Conservation (phyloP, 164 flowering plant species). For the Cinnamomum chago region DNA sequence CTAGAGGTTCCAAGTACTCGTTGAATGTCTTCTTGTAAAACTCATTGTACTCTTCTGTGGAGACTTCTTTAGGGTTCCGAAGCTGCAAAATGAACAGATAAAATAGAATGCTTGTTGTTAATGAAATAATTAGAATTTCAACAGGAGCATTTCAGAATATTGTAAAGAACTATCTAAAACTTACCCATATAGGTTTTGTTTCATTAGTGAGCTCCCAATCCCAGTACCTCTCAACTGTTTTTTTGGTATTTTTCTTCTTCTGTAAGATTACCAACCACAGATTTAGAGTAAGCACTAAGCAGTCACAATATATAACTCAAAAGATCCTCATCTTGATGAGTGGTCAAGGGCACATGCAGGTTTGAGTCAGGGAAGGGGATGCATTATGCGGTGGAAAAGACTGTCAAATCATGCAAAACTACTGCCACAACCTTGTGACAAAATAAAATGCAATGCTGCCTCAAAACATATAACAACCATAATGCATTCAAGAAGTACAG, state of each 20-base stretch:
- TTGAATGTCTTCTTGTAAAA: conserved; percentile 89
- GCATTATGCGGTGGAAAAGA: no score
- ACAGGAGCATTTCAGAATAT: not conserved
- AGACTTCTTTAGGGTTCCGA: conserved; percentile 84
- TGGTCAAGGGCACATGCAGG: not conserved
- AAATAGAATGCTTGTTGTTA: not conserved
- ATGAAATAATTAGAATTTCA: not conserved
- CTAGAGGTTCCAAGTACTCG: conserved; percentile 91
- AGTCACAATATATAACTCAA: not conserved
- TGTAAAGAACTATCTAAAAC: conserved; percentile 8
- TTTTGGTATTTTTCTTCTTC: conserved; percentile 96
- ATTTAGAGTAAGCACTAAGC: not conserved
- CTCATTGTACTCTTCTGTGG: conserved; percentile 89
- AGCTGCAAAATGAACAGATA: conserved; percentile 42
- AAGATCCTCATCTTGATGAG: not conserved
- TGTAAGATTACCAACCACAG: conserved; percentile 22
- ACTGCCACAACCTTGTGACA: no score
- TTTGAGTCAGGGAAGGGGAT: not conserved
- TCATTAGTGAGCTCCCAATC: conserved; percentile 95
- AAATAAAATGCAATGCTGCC: no score
- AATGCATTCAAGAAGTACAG: no score
- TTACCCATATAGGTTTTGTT: conserved; percentile 93
- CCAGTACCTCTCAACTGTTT: conserved; percentile 87
- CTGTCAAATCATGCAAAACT: no score
- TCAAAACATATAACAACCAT: no score